A percentile compares a stretch with the other conserved stretches of the same genome.
Conservation (phyloP, 345 rosid species). For the Eucalyptus lansdowneana region DNA sequence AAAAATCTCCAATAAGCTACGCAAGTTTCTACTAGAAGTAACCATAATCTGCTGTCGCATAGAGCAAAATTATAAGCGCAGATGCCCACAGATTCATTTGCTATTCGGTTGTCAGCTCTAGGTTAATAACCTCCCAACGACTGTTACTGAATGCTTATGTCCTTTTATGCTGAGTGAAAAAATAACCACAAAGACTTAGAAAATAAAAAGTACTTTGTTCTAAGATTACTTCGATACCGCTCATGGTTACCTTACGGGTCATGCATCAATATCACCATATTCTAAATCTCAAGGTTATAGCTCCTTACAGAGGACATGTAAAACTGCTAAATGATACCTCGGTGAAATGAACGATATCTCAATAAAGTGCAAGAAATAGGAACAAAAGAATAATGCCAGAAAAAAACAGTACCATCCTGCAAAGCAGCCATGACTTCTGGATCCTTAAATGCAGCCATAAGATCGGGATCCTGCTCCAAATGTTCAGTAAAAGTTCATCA, state of each 20-base stretch:
- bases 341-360: background rate
- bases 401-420: slow-evolving; percentile 63
- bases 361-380: background rate
- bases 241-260: background rate
- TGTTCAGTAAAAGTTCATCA: background rate
- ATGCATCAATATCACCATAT: background rate
- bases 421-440: slow-evolving; percentile 97
- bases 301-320: background rate
- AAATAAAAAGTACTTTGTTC: background rate
- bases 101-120: background rate
- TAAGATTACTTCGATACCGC: background rate
- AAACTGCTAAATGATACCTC: background rate
- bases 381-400: background rate
- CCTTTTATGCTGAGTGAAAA: background rate
- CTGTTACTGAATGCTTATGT: background rate
- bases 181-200: background rate
- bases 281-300: background rate
- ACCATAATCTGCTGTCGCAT: background rate
- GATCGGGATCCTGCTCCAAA: slow-evolving; percentile 73
- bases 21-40: background rate
- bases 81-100: background rate
- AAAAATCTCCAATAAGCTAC: background rate
- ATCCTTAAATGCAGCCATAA: slow-evolving; percentile 91
- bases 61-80: background rate
- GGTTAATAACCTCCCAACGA: background rate